Evolutionary conservation across 148 eudicot species (phyloP).

Genomic region (Vaccinium vitisidaea): DNA sequence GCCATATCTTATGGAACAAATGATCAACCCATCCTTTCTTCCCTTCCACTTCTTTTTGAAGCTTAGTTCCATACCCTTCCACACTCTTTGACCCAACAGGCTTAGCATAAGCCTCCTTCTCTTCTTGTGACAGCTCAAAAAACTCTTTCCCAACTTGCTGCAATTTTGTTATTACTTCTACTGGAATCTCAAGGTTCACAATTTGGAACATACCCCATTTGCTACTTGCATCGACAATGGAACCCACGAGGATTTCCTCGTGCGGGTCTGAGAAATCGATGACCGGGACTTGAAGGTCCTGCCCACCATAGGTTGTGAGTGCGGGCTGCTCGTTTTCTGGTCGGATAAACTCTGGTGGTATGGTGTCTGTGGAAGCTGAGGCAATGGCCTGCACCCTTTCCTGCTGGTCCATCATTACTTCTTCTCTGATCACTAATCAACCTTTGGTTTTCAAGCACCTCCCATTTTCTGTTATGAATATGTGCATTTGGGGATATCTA

Average conservation of each 20-base stretch:
- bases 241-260: constrained; percentile 21
- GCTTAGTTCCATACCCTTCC: constrained; percentile 68
- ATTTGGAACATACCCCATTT: constrained; percentile 61
- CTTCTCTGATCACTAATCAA: neutral
- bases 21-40: constrained; percentile 92
- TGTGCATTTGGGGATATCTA: neutral
- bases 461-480: no score
- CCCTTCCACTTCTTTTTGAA: constrained; percentile 51
- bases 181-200: constrained; percentile 49
- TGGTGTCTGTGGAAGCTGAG: constrained; percentile 23
- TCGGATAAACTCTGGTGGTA: constrained; percentile 46
- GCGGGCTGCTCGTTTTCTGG: constrained; percentile 47
- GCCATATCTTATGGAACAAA: constrained; percentile 78
- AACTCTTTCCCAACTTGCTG: constrained; percentile 47
- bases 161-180: constrained; percentile 25
- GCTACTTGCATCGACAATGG: constrained; percentile 33
- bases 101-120: constrained; percentile 54
- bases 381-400: constrained; percentile 55
- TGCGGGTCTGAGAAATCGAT: constrained; percentile 31
- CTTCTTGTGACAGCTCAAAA: constrained; percentile 46
- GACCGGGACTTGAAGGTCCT: constrained; percentile 34
- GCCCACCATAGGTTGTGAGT: constrained; percentile 34
- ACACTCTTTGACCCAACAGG: constrained; percentile 34
- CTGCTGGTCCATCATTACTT: constrained; percentile 8
- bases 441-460: no score